Evolutionary conservation across 805 yeast species (phyloP), one percentile per base, ranked within the genome.

Genomic region (Kodamaea kaohsiungensis): DNA sequence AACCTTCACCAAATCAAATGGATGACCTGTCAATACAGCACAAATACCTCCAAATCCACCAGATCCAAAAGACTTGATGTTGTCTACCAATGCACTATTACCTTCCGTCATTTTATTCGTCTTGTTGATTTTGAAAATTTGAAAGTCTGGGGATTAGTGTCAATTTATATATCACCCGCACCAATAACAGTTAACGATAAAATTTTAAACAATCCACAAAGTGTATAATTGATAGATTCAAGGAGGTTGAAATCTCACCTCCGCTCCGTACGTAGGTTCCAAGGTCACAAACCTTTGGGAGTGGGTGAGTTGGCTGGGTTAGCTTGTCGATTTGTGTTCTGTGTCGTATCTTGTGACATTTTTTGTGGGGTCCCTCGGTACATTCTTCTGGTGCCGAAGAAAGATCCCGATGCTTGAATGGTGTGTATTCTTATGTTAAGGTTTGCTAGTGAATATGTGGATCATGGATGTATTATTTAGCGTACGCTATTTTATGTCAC

Each of bases 1-100:
- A 13, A 93, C 99, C 69, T 93, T 93, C 61, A 92, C 83, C 61
- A 93, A 80, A 69, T 95, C 99, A 68, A 93, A 93, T 0, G 99
- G 99, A 68, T 93, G 98, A 30, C 98, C 99, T 0, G 97, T 90
- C 27, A 91, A 64, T 13, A 93, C 98, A 1, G 98, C 97, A 70
- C 69, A 92, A 19, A 93, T 76, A 65, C 99, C 99, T 59, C 99
- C 98, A 55, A 93, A 88, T 3, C 98, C 99, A 43, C 99, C 99
- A 7, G 97, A 86, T 7, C 84, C 86, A 62, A 93, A 84, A 1
- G 97, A 90, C 67, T 92, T 91, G 61, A 87, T 75, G 74, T 93
- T 96, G 55, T 90, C 96, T 37, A 85, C 80, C 50, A 82, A 68
- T 42, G 72, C 78, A 59, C 77, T 72, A 56, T 76, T 81, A 22